Evolutionary conservation across 371 early-diverging fungal genomes (phyloP).

Genomic region (Basidiobolus meristosporus): DNA sequence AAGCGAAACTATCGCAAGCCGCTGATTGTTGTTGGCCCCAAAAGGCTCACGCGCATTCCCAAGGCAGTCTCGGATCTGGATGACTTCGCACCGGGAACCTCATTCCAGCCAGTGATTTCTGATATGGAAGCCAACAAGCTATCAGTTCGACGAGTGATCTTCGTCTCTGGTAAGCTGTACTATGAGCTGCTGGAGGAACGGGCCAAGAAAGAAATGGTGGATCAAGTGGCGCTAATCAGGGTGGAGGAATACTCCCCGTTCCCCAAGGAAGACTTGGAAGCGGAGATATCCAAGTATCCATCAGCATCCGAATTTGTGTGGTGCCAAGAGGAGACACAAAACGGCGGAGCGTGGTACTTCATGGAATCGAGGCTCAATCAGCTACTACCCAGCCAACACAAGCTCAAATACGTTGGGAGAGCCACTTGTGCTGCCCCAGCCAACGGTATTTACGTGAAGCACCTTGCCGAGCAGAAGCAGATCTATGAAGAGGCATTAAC

Average conservation of each 20-base stretch:
- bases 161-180: slow-evolving; percentile 61
- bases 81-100: slow-evolving; percentile 3
- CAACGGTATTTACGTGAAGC: no score
- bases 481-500: no score
- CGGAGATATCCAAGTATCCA: slow-evolving; percentile 31
- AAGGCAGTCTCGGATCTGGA: slow-evolving; percentile 10
- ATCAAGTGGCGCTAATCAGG: slow-evolving; percentile 58
- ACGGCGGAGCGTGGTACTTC: slow-evolving; percentile 63
- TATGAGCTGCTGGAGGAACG: slow-evolving; percentile 74
- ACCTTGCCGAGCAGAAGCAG: no score
- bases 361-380: no score
- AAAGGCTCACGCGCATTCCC: slow-evolving; percentile 57
- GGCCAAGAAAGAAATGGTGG: slow-evolving; percentile 29
- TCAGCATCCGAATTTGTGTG: slow-evolving; percentile 58
- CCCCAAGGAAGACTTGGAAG: slow-evolving; percentile 45
- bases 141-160: background rate
- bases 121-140: no score
- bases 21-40: slow-evolving; percentile 59
- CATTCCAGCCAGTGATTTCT: slow-evolving; percentile 21
- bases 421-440: no score
- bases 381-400: no score
- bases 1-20: slow-evolving; percentile 77
- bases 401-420: no score
- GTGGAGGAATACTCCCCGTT: slow-evolving; percentile 92
- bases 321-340: slow-evolving; percentile 94